phyloP scores from a whole-genome alignment of 208 protist genomes.

The Acanthamoeba sp. region DNA sequence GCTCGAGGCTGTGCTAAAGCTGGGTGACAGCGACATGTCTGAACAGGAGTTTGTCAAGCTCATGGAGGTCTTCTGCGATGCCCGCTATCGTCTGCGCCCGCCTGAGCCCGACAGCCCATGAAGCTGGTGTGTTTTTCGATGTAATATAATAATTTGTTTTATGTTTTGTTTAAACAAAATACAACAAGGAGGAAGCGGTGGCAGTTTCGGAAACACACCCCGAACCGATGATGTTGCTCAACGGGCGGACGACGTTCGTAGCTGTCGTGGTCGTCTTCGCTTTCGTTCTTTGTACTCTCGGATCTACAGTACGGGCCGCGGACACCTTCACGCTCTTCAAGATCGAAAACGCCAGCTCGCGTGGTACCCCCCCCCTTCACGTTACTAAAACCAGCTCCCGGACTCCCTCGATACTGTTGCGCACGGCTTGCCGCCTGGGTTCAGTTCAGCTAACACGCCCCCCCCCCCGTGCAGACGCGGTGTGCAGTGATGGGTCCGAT shows the following conservation, averaged over 20 bases:
- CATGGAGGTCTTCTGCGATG: neutral
- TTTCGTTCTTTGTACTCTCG: conserved; percentile 1
- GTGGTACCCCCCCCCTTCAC: neutral
- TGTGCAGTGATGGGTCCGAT: neutral
- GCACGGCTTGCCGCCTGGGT: too few species aligned
- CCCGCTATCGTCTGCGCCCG: too few species aligned
- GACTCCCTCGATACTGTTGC: too few species aligned
- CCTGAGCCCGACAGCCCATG: too few species aligned
- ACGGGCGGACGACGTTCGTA: too few species aligned
- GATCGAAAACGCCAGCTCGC: neutral
- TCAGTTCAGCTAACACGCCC: neutral
- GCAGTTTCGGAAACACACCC: too few species aligned
- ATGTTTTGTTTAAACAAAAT: too few species aligned
- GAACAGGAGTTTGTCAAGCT: neutral
- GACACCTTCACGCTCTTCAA: conserved; percentile 3
- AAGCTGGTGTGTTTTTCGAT: too few species aligned
- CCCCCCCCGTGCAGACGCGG: neutral
- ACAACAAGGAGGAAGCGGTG: too few species aligned
- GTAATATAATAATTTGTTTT: too few species aligned
- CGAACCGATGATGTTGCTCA: too few species aligned
- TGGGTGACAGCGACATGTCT: neutral
- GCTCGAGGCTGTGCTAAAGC: neutral
- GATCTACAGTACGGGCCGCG: neutral
- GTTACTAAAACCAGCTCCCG: too few species aligned
- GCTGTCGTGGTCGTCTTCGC: neutral